Conservation (phyloP, 1,139 yeast genomes). For the Yamadazyma spencermartinsiae region DNA sequence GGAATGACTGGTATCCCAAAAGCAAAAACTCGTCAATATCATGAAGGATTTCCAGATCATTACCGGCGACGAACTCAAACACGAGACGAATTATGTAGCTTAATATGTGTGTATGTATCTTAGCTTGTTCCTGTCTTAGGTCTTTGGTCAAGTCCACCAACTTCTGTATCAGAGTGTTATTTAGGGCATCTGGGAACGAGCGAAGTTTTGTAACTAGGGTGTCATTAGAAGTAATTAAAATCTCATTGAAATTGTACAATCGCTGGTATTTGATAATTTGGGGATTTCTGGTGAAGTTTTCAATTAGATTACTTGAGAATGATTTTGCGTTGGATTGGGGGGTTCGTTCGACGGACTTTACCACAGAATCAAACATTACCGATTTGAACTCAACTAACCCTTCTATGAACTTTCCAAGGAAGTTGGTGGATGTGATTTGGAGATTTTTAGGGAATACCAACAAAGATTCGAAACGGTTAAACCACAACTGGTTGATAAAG, state of each 20-base stretch:
- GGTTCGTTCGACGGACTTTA: not conserved
- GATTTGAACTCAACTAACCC: slow-evolving; percentile 21
- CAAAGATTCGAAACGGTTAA: slow-evolving; percentile 16
- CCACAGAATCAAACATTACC: not conserved
- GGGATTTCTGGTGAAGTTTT: slow-evolving; percentile 24
- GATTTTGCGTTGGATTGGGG: not conserved
- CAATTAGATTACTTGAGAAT: slow-evolving; percentile 16
- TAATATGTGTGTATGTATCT: slow-evolving; percentile 17
- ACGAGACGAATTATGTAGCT: slow-evolving; percentile 21
- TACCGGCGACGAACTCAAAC: slow-evolving; percentile 5
- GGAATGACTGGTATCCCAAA: slow-evolving; percentile 18
- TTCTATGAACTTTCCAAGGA: slow-evolving; percentile 19
- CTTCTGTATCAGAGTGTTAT: slow-evolving; percentile 1
- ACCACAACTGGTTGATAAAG: slow-evolving; percentile 17
- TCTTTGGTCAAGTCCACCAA: slow-evolving; percentile 5
- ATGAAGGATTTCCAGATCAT: slow-evolving; percentile 3
- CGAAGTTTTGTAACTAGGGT: slow-evolving; percentile 11
- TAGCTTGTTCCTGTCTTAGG: slow-evolving; percentile 16
- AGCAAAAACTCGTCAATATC: slow-evolving; percentile 31
- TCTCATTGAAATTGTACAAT: slow-evolving; percentile 27
- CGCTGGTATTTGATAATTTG: slow-evolving; percentile 25
- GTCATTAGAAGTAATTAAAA: slow-evolving; percentile 20
- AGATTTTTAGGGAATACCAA: slow-evolving; percentile 23
- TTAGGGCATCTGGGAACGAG: slow-evolving; percentile 5
- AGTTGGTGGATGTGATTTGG: slow-evolving; percentile 13